Evolutionary conservation across 768 basidiomycete genomes (phyloP), one percentile per base, ranked within the genome.

Genomic region (Leccinum longicurvipes): DNA sequence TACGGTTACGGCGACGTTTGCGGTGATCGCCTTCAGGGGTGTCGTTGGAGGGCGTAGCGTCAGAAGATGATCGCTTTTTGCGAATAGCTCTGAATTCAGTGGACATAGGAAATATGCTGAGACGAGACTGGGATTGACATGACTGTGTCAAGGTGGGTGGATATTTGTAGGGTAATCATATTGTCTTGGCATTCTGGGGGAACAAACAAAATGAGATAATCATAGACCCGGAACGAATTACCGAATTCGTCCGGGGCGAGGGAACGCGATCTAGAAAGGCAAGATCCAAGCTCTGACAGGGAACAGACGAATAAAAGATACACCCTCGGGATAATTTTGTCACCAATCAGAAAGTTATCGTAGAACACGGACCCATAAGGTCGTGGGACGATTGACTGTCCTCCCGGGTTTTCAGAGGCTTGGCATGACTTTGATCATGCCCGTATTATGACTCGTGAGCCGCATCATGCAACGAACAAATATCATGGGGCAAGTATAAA

Each of bases 1-100:
- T 86, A 51, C 86, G 80, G 65, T 88, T 88, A 45, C 86, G 83
- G 59, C 84, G 81, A 70, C 79, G 76, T 61, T 81, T 82, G 27
- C 82, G 77, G 57, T 85, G 82, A 64, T 83, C 82, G 50, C 75
- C 77, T 34, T 79, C 79, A 19, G 77, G 66, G 32, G 73, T 56
- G 56, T 70, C 65, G 10, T 67, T 63, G 21, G 69, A 60, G 51
- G 73, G 62, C 12, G 53, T 58, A 25, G 34, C 31, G 12, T 69
- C 64, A 45, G 67, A 36, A 32, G 60, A 57, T 54, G 65, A 27
- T n/a, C 73, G 62, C 63, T 69, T 74, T 54, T 73, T 74, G 51
- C 65, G 65, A 54, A 64, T 57, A 27, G 62, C 47, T 27, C 56
- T 61, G 15, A 60, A 42, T 52, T 69, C 69, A 17, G 64, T 52